Percentiles rank a stretch among this genome's conserved stretches.
These are phyloP conservation scores for Nelumbo lutea DNA, from an alignment of 164 flowering plant genomes.

Conservation along the genomic window DNA sequence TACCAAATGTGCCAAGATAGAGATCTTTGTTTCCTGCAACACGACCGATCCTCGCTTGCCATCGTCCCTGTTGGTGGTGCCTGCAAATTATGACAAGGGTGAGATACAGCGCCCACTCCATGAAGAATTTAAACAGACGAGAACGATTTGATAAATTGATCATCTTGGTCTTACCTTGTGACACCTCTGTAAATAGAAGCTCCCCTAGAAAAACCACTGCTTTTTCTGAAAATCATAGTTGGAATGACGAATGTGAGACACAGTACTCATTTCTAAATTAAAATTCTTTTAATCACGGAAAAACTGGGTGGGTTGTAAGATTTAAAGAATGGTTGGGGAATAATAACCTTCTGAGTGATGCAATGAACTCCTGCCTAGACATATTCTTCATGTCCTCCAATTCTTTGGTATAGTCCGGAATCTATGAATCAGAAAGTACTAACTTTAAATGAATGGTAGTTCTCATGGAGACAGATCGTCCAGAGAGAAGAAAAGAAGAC, in stretches of 20 bases:
- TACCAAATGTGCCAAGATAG: slow-evolving; percentile 88
- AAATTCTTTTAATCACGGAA: too few relatives aligned
- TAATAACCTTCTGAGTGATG: slow-evolving; percentile 57
- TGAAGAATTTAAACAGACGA: too few relatives aligned
- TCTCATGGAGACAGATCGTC: not conserved
- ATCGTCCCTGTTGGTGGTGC: slow-evolving; percentile 92
- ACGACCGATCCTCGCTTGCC: slow-evolving; percentile 94
- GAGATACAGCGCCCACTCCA: not conserved
- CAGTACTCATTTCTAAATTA: not conserved
- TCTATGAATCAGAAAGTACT: slow-evolving; percentile 18
- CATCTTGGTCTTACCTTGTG: slow-evolving; percentile 39
- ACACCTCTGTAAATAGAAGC: slow-evolving; percentile 77
- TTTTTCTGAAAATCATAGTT: slow-evolving; percentile 36
- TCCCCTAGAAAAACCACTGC: slow-evolving; percentile 76
- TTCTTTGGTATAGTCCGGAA: slow-evolving; percentile 46
- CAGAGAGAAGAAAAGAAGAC: not conserved
- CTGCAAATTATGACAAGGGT: slow-evolving; percentile 22
- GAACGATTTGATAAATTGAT: too few relatives aligned
- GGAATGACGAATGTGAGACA: not conserved
- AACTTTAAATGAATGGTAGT: too few relatives aligned
- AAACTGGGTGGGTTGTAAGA: too few relatives aligned
- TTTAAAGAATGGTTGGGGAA: too few relatives aligned
- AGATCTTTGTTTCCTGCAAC: slow-evolving; percentile 90
- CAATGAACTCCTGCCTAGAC: slow-evolving; percentile 73
- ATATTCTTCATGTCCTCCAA: slow-evolving; percentile 65